phyloP scores from a whole-genome alignment of 2,329 filamentous ascomycete species.

The Blastomyces parvus region DNA sequence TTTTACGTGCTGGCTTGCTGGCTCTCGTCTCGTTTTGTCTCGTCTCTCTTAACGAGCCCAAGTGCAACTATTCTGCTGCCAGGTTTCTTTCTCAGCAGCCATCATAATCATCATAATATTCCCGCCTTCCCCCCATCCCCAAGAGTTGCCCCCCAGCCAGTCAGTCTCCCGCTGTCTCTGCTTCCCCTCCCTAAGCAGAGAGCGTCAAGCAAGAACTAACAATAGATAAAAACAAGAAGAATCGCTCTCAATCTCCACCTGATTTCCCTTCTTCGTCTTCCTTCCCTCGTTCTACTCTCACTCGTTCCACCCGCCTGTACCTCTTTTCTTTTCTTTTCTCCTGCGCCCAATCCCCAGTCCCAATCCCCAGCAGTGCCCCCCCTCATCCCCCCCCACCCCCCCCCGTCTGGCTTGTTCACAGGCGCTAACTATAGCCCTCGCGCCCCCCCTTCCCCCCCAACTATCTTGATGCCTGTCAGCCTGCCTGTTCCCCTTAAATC shows the following conservation, averaged over 20 bases:
- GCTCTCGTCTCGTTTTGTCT: no score
- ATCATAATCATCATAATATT: not conserved
- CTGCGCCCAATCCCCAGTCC: not conserved
- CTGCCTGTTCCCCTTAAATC: not conserved
- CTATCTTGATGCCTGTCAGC: conserved; percentile 4
- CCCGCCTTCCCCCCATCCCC: not conserved
- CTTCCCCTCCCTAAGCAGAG: not conserved
- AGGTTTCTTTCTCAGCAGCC: not conserved
- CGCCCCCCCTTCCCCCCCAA: no score
- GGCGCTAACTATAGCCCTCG: not conserved
- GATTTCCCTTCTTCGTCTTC: not conserved
- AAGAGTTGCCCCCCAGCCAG: not conserved
- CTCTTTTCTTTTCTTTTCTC: not conserved
- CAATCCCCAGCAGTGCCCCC: not conserved
- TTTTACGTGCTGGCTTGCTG: not conserved
- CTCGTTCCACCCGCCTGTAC: no score
- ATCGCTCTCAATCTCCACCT: not conserved
- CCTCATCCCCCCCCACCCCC: not conserved
- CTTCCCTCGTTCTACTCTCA: not conserved
- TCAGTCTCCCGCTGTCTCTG: not conserved
- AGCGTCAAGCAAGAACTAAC: conserved; percentile 7
- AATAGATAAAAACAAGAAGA: conserved; percentile 10
- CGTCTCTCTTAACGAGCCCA: not conserved
- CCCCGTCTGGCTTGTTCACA: not conserved
- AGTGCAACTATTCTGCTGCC: not conserved